Conservation (phyloP, 371 early-diverging fungal species). For the Phascolomyces articulosus region DNA sequence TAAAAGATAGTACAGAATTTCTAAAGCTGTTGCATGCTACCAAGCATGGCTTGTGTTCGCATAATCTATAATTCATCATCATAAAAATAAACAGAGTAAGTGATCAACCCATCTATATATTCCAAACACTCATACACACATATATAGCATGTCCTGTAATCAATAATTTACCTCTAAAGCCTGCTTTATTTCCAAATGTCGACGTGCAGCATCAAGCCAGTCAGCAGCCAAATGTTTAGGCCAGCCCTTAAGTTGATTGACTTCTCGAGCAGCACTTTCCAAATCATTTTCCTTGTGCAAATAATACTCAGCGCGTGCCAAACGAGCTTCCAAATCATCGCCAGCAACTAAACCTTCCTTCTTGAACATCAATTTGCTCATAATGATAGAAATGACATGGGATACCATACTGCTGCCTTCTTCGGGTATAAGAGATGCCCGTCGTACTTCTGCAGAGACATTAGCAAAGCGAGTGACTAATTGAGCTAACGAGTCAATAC, state of each 20-base stretch:
- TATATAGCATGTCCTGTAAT: no score
- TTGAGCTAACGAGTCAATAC: conserved; percentile 74
- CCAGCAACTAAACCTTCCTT: conserved; percentile 90
- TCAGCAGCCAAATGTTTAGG: conserved; percentile 86
- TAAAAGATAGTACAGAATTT: not conserved
- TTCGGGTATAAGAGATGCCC: conserved; percentile 86
- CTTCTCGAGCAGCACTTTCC: conserved; percentile 89
- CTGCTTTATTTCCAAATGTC: conserved; percentile 89
- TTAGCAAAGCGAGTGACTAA: conserved; percentile 75
- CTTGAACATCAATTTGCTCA: conserved; percentile 82
- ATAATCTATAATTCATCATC: conserved; percentile 15
- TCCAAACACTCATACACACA: no score
- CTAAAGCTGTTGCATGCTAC: conserved; percentile 22
- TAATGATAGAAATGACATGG: conserved; percentile 72
- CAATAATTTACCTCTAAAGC: conserved; percentile 83
- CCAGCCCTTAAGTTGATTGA: conserved; percentile 96
- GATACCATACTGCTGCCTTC: conserved; percentile 82
- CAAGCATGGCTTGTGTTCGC: conserved; percentile 24
- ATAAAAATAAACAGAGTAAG: no score
- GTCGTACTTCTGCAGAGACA: conserved; percentile 75
- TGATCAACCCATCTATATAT: no score
- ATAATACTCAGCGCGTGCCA: conserved; percentile 83
- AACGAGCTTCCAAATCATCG: conserved; percentile 86
- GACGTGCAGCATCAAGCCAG: conserved; percentile 87
- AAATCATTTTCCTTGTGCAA: conserved; percentile 75